These are phyloP conservation scores for Dictyostelium citrinum DNA, from an alignment of 78 protist genomes.

Conservation along the genomic window DNA sequence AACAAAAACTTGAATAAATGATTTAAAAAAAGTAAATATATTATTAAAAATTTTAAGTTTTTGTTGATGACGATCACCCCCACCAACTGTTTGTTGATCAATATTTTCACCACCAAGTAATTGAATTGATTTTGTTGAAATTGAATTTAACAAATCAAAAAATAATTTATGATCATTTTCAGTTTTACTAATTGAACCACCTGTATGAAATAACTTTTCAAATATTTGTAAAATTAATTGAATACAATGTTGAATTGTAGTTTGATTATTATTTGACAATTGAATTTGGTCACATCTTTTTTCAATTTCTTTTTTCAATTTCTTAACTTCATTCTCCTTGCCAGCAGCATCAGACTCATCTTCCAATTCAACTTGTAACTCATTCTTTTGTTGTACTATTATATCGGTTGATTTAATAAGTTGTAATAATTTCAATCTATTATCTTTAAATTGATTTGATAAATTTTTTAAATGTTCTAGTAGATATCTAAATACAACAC, in stretches of 20 bases:
- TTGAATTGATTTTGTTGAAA: not conserved
- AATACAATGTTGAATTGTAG: not conserved
- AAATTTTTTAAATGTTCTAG: not conserved
- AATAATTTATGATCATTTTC: not conserved
- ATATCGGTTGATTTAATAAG: not conserved
- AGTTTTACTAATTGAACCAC: not conserved
- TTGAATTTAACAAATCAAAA: not conserved
- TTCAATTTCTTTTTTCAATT: not conserved
- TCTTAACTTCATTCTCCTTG: not conserved
- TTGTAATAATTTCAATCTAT: not conserved
- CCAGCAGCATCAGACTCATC: not conserved
- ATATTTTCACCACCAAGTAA: not conserved
- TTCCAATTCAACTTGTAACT: not conserved
- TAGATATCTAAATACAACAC: not conserved
- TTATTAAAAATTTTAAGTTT: not conserved
- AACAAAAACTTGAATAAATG: not conserved
- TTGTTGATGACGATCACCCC: not conserved
- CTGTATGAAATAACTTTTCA: slow-evolving; percentile 15
- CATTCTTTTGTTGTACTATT: not conserved
- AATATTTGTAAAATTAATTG: slow-evolving; percentile 10
- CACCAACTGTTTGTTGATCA: not conserved
- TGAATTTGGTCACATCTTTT: not conserved
- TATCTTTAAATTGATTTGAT: not conserved
- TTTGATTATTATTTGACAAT: not conserved
- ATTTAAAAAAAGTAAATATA: not conserved